These are phyloP conservation scores for Effrenium voratum DNA, from an alignment of 73 alveolate genomes.

Conservation along the genomic window DNA sequence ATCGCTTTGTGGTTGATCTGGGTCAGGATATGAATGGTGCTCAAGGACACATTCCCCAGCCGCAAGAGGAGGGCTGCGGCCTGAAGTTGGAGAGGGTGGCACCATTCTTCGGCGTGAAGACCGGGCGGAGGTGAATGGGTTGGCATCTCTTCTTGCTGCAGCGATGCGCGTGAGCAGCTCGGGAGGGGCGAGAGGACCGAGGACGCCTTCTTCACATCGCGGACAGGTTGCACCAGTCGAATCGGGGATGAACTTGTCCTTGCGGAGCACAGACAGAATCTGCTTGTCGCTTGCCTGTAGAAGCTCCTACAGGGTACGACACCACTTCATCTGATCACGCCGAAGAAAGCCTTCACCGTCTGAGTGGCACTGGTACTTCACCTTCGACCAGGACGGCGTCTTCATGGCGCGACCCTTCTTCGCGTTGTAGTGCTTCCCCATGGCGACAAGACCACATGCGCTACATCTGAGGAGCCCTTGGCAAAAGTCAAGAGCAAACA, in stretches of 20 bases:
- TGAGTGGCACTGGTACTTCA: neutral
- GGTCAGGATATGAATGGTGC: neutral
- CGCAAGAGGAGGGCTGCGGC: neutral
- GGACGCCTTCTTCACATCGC: neutral
- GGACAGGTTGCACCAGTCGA: neutral
- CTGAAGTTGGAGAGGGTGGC: neutral
- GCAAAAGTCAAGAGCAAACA: too few species aligned
- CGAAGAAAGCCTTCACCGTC: neutral
- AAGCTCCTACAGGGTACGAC: neutral
- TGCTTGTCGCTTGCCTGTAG: neutral
- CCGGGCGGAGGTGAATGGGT: neutral
- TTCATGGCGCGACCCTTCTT: neutral
- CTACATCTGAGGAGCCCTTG: too few species aligned
- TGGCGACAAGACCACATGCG: too few species aligned
- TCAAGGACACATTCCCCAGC: neutral
- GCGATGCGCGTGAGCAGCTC: neutral
- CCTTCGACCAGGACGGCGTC: neutral
- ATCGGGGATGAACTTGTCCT: neutral
- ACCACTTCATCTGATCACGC: neutral
- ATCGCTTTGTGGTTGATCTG: constrained; percentile 4
- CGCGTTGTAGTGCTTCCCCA: neutral
- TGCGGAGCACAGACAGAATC: neutral
- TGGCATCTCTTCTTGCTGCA: neutral
- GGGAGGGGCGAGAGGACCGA: neutral
- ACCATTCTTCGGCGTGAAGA: neutral